Conservation (phyloP, 768 basidiomycete species). For the Amanita molliuscula region DNA sequence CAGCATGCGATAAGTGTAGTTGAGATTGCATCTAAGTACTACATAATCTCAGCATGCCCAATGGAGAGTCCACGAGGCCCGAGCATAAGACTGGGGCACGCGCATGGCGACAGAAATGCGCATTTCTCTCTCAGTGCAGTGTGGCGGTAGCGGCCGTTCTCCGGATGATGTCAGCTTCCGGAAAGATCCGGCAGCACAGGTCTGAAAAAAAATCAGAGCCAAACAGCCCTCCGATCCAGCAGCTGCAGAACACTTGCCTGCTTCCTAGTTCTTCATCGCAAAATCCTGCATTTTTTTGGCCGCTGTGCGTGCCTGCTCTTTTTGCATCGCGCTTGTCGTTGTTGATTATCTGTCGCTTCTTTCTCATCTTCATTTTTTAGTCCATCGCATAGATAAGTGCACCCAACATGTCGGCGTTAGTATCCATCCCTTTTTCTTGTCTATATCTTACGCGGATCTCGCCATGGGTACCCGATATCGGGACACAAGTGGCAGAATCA, state of each 20-base stretch:
- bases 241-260: not conserved
- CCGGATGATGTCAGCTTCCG: not conserved
- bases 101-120: too few relatives aligned
- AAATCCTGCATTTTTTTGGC: not conserved
- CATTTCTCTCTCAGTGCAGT: too few relatives aligned
- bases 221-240: not conserved
- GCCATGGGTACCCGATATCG: not conserved
- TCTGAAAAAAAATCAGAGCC: conserved; percentile 1
- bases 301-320: not conserved
- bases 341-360: not conserved
- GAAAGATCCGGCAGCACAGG: conserved; percentile 1
- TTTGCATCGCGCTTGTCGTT: not conserved
- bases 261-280: not conserved
- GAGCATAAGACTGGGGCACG: too few relatives aligned
- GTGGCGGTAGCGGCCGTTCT: not conserved
- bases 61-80: too few relatives aligned
- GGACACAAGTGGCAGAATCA: not conserved
- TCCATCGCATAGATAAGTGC: not conserved
- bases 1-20: too few relatives aligned
- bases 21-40: too few relatives aligned
- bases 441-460: not conserved
- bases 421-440: not conserved
- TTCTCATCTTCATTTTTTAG: not conserved
- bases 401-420: conserved; percentile 3
- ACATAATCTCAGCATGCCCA: too few relatives aligned